Percentiles rank a stretch among this genome's conserved stretches.
These are phyloP conservation scores for Cinnamomum chago DNA, from an alignment of 164 flowering plant species.

Conservation along the genomic window DNA sequence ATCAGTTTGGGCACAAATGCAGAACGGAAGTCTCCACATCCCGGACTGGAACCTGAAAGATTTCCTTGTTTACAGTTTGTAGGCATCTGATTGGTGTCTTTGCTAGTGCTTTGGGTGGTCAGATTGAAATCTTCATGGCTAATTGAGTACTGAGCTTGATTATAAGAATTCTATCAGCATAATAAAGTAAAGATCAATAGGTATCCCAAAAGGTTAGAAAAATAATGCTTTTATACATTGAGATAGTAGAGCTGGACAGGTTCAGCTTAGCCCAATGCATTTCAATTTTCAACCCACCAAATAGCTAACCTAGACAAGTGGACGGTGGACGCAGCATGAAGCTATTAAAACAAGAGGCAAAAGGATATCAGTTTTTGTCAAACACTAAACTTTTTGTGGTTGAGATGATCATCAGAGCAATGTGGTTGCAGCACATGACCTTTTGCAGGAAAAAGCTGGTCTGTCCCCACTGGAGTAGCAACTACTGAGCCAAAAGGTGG, in stretches of 20 bases:
- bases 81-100: not conserved
- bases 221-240: no score
- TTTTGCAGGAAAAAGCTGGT: conserved; percentile 20
- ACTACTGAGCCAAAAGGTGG: conserved; percentile 30
- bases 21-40: conserved; percentile 21
- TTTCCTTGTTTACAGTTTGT: conserved; percentile 1
- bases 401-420: conserved; percentile 10
- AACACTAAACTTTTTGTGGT: conserved; percentile 39
- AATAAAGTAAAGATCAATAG: not conserved
- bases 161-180: conserved; percentile 25
- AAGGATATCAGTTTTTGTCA: not conserved
- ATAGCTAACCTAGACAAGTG: not conserved
- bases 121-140: conserved; percentile 15
- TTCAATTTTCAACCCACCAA: not conserved
- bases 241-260: no score
- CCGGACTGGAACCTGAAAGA: conserved; percentile 3
- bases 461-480: conserved; percentile 15
- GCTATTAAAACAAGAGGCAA: not conserved
- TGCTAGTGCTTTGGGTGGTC: conserved; percentile 21
- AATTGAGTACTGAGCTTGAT: conserved; percentile 12
- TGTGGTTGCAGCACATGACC: conserved; percentile 23
- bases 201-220: no score
- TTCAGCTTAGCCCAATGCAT: no score
- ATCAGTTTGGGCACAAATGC: conserved; percentile 24
- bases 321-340: not conserved